Base-by-base conservation (phyloP, 2,329 filamentous ascomycete genomes). In the Talaromyces sp. region DNA sequence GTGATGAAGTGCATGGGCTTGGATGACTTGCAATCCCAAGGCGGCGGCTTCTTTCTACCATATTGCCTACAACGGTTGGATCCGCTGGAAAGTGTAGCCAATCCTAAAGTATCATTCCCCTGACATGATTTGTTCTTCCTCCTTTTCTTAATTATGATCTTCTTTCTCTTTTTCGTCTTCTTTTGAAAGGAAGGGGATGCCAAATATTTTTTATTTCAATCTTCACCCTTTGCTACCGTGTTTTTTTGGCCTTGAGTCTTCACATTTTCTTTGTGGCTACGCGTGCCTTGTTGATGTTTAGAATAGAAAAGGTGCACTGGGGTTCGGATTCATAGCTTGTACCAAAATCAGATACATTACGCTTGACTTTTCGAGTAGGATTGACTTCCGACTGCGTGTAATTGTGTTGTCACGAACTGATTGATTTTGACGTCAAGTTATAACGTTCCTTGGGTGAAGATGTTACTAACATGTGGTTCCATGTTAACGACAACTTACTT, bases 11-110 rank as follows among this genome's bases (percentile, higher is more conserved):
- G 28, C 49, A 58, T 17, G 53, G 32, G 51, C 39, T 30, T 30
- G 22, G 42, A 44, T 58, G 51, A 55, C 47, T 54, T 57, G 39
- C 60, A 59, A 52, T 25, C 49, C 28, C 28, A 55, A 15, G 58
- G 27, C 36, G 42, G 51, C 59, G 59, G 52, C 27, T 33, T 54
- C 59, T 55, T 60, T 36, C 19, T 59, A 63, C 62, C 55, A 60
- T 53, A 60, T 62, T 60, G 42, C 56, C 66, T 62, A 66, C 65
- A 60, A 65, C 68, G 72, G 68, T 65, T 68, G 71, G 72, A 73
- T 68, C 72, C 63, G 64, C 64, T 71, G 73, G 71, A 62, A 75
- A 70, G 28, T 75, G 67, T 67, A 67, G 69, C 69, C 65, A 64
- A 67, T 69, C 61, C 66, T 64, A 64, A 64, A 63, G 61, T 59